Conservation (phyloP, 192 early-diverging fungal genomes). For the Spinellus fusiger region DNA sequence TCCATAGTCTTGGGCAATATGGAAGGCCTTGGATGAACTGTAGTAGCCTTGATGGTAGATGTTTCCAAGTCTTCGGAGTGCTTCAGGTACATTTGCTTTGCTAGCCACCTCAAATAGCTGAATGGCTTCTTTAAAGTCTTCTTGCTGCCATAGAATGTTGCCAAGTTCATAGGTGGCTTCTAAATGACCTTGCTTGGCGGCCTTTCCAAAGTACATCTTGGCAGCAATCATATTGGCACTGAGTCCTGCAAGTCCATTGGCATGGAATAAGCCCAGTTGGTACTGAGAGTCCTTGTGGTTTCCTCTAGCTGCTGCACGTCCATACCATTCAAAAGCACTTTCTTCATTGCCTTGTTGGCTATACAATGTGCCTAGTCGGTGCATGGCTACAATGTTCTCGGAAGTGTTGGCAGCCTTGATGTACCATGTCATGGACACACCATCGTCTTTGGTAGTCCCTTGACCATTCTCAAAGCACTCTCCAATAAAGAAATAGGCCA, state of each 20-base stretch:
- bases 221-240: constrained; percentile 3
- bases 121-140: not conserved
- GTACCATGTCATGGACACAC: not conserved
- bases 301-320: constrained; percentile 6
- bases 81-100: constrained; percentile 12
- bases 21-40: not conserved
- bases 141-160: not conserved
- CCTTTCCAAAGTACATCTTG: constrained; percentile 12
- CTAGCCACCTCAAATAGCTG: not conserved
- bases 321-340: constrained; percentile 9
- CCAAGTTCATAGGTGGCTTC: constrained; percentile 10
- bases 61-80: constrained; percentile 9
- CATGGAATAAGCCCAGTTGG: constrained; percentile 10
- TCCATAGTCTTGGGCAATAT: constrained; percentile 20
- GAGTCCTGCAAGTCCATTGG: not conserved
- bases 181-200: constrained; percentile 5
- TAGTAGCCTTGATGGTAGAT: constrained; percentile 21
- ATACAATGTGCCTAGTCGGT: too few relatives aligned
- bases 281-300: constrained; percentile 1
- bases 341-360: not conserved
- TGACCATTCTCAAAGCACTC: constrained; percentile 21
- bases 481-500: constrained; percentile 6
- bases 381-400: not conserved
- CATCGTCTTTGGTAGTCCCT: not conserved
- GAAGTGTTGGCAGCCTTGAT: not conserved